These are phyloP conservation scores for Camelina hispida DNA, from an alignment of 345 rosid genomes.

Conservation along the genomic window DNA sequence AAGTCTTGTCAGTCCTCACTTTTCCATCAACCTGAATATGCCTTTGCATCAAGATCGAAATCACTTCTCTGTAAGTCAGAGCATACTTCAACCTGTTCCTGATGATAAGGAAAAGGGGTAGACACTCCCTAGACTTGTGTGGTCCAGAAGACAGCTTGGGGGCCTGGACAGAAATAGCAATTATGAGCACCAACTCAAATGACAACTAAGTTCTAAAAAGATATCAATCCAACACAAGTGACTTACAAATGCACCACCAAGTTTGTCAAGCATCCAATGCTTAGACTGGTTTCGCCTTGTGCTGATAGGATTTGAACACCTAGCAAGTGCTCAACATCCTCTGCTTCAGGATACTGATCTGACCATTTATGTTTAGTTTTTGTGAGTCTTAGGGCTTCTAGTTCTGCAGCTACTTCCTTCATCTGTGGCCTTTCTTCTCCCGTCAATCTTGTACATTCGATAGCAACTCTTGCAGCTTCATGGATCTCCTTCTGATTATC, in stretches of 20 bases:
- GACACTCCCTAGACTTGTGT: conserved; percentile 78
- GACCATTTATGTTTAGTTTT: too few species aligned
- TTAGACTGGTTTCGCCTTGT: conserved; percentile 38
- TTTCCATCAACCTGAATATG: conserved; percentile 72
- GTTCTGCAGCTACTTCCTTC: too few species aligned
- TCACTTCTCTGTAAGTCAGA: conserved; percentile 62
- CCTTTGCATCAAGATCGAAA: conserved; percentile 74
- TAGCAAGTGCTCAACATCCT: conserved; percentile 39
- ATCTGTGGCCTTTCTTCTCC: too few species aligned
- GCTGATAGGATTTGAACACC: too few species aligned
- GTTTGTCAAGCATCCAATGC: conserved; percentile 85
- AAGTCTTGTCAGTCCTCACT: conserved; percentile 44
- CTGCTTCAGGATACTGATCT: conserved; percentile 49
- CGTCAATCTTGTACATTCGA: too few species aligned
- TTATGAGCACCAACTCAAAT: not conserved
- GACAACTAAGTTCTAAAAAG: not conserved
- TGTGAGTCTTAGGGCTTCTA: too few species aligned
- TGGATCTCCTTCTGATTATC: too few species aligned
- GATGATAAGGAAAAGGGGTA: conserved; percentile 61
- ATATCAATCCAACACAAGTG: conserved; percentile 4
- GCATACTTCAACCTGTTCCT: conserved; percentile 72
- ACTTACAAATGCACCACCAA: conserved; percentile 75
- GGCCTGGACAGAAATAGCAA: conserved; percentile 37
- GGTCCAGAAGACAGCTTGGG: conserved; percentile 86
- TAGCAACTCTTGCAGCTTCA: too few species aligned